A percentile compares a stretch with the other conserved stretches of the same genome.
These are phyloP conservation scores for Neodidymelliopsis sp. DNA, from an alignment of 2,329 filamentous ascomycete species.

Conservation along the genomic window DNA sequence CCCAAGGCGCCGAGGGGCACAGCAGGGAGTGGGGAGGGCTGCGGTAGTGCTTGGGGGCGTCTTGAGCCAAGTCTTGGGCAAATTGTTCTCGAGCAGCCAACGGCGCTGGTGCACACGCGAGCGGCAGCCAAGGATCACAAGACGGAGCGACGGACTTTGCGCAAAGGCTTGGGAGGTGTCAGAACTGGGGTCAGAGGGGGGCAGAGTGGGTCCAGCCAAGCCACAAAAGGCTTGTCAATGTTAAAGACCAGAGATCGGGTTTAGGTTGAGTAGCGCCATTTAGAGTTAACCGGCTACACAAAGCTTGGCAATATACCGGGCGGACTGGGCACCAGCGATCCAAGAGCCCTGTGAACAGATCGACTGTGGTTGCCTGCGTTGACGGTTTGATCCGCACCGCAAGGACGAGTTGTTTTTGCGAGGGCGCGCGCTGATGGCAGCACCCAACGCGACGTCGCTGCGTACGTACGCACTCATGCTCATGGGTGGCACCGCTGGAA, in stretches of 20 bases:
- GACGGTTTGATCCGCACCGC: not conserved
- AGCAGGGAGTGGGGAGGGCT: conserved; percentile 18
- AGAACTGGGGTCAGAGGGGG: conserved; percentile 24
- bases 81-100: conserved; percentile 26
- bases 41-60: conserved; percentile 19
- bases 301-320: conserved; percentile 36
- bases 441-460: conserved; percentile 8
- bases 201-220: conserved; percentile 34
- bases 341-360: conserved; percentile 20
- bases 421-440: not conserved
- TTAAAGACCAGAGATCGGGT: conserved; percentile 45
- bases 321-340: conserved; percentile 31
- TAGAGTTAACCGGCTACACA: conserved; percentile 29
- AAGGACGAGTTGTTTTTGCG: not conserved
- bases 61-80: conserved; percentile 37
- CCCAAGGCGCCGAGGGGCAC: conserved; percentile 29
- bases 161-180: conserved; percentile 38
- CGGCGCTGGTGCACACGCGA: conserved; percentile 15
- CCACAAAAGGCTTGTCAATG: conserved; percentile 44
- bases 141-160: conserved; percentile 33
- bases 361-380: conserved; percentile 2
- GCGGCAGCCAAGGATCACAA: conserved; percentile 36
- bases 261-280: conserved; percentile 42
- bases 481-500: conserved; percentile 22
- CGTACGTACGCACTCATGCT: conserved; percentile 16